Percentiles rank a stretch among this genome's conserved stretches.
phyloP scores from a whole-genome alignment of 192 early-diverging fungal genomes.

The Allomyces macrogynus region DNA sequence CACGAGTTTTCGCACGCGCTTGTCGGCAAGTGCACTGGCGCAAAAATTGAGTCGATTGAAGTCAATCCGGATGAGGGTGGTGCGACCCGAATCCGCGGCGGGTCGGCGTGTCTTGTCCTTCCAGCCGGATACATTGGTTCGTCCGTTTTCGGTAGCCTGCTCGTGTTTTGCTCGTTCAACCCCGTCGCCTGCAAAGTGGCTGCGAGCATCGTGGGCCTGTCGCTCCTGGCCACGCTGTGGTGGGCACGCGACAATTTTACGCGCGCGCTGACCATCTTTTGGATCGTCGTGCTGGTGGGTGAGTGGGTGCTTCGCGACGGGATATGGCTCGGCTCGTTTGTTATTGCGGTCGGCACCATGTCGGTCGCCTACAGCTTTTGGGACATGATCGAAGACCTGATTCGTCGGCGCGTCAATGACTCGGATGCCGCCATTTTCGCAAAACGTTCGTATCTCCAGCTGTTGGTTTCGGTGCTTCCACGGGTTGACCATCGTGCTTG shows the following conservation, averaged over 20 bases:
- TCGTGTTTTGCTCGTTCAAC: conserved; percentile 87
- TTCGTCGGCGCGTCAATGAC: no score
- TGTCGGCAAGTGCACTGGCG: conserved; percentile 68
- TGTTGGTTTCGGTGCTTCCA: no score
- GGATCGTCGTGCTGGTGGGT: conserved; percentile 56
- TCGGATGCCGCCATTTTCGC: no score
- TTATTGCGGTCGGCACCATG: no score
- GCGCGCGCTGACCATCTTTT: conserved; percentile 54
- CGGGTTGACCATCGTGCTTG: no score
- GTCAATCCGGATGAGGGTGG: conserved; percentile 89
- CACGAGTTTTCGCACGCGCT: conserved; percentile 91
- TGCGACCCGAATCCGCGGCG: conserved; percentile 38
- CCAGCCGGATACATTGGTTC: conserved; percentile 56
- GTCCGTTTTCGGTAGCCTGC: conserved; percentile 69
- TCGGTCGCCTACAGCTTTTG: no score
- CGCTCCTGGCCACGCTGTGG: conserved; percentile 56
- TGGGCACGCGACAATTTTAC: conserved; percentile 84
- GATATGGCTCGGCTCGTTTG: conserved; percentile 20
- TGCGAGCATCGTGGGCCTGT: conserved; percentile 59
- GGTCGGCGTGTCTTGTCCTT: no score
- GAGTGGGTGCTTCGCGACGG: conserved; percentile 74
- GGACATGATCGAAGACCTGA: no score
- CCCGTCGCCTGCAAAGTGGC: conserved; percentile 66
- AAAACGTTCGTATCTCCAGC: no score
- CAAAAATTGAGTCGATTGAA: conserved; percentile 65